Base-by-base conservation (phyloP, 2,329 filamentous ascomycete genomes). In the Colletotrichum sp. region DNA sequence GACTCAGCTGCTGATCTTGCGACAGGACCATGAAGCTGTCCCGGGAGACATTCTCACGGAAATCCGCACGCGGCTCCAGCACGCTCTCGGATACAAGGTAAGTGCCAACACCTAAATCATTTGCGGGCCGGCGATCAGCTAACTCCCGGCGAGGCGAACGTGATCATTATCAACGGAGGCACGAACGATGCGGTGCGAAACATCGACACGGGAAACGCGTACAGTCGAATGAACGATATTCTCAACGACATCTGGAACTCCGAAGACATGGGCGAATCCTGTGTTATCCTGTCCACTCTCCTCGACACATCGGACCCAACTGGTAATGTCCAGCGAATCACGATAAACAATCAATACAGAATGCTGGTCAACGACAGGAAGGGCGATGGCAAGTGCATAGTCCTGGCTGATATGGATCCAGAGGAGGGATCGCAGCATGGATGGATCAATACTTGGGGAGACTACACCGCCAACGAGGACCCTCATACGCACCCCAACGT, bases 271-370 rank as follows among this genome's bases (percentile, higher is more conserved):
- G 43, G 43, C 3, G 43, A 51, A 51, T 51, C 43, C 6, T 51
- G 43, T 13, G 43, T 51, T 3, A 51, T 51, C 2, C 43, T 51
- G 0, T 51, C 43, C n/a, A 51, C 43, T 5, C 43, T 51, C 3
- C 43, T 51, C 2, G 43, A 51, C 43, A 57, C 54, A 2, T 57
- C 54, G 24, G 27, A 29, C 54, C 54, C 54, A 18, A 57, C 54
- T 2, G 54, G 54, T 0, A 51, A 24, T 29, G 54, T 57, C 54
- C 54, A 79, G n/a, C 43, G 43, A 21, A 51, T 80, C 78, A 62
- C 24, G 13, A 51, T 67, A n/a, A 67, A 67, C 16, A 27, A 34
- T n/a, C 43, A 57, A 13, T 67, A 67, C 51, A 33, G 64, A 24
- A 18, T n/a, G 15, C 31, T 67, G 27, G 64, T 67, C 18, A 54